A percentile compares a stretch with the other conserved stretches of the same genome.
phyloP scores from a whole-genome alignment of 768 basidiomycete species.

The Sutorius australiensis region DNA sequence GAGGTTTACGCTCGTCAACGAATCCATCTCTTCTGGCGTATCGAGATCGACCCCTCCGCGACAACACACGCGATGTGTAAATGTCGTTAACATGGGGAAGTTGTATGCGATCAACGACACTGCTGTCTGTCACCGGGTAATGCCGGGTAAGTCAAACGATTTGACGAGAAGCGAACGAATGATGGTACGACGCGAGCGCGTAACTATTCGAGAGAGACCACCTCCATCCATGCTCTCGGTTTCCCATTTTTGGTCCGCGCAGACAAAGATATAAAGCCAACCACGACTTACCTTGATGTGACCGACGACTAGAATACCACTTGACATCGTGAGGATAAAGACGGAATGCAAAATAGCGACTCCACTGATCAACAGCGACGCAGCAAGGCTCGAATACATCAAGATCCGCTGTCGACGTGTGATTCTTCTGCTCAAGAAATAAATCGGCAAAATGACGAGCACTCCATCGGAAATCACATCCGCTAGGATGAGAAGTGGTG shows the following conservation, averaged over 20 bases:
- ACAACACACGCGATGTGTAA: slow-evolving; percentile 14
- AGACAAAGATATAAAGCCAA: neutral
- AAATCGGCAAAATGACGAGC: slow-evolving; percentile 20
- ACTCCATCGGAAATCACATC: slow-evolving; percentile 15
- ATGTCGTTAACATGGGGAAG: slow-evolving; percentile 23
- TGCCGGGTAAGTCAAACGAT: neutral
- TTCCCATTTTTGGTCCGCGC: neutral
- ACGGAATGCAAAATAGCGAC: slow-evolving; percentile 18
- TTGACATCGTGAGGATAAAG: slow-evolving; percentile 1
- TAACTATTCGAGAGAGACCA: neutral
- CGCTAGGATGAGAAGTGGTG: slow-evolving; percentile 4
- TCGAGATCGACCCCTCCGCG: neutral
- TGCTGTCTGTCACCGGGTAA: slow-evolving; percentile 15
- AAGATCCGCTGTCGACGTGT: slow-evolving; percentile 12
- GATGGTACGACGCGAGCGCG: no score
- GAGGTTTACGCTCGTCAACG: no score
- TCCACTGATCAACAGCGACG: slow-evolving; percentile 15
- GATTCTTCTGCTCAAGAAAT: slow-evolving; percentile 8
- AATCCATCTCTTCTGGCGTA: no score
- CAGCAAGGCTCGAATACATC: slow-evolving; percentile 17
- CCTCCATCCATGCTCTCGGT: neutral
- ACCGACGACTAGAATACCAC: slow-evolving; percentile 12
- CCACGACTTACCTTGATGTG: slow-evolving; percentile 22
- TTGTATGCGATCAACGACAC: slow-evolving; percentile 25
- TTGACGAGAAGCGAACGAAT: no score